Evolutionary conservation across 2,329 filamentous ascomycete species (phyloP).

Genomic region (Dryadomyces quercivorus): DNA sequence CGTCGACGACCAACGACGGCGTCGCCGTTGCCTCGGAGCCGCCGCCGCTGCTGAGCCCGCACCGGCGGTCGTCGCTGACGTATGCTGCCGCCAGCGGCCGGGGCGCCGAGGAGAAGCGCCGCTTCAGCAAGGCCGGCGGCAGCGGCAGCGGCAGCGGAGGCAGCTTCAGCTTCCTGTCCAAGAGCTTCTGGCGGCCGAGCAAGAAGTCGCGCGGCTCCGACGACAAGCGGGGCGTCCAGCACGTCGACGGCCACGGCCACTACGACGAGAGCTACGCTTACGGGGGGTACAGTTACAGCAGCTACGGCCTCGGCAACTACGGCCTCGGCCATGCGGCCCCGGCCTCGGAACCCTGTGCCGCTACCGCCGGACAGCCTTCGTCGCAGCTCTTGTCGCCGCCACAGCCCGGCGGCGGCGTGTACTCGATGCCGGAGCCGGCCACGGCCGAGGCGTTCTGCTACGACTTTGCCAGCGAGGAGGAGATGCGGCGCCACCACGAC

Average conservation of each 20-base stretch:
- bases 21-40: background rate
- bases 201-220: constrained; percentile 1
- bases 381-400: background rate
- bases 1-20: background rate
- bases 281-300: background rate
- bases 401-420: too few relatives aligned
- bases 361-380: too few relatives aligned
- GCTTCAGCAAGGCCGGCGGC: background rate
- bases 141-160: too few relatives aligned
- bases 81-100: background rate
- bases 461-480: constrained; percentile 8
- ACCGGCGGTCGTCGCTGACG: too few relatives aligned
- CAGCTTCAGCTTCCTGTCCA: background rate
- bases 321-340: background rate
- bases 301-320: background rate
- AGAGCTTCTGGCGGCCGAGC: constrained; percentile 7
- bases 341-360: background rate
- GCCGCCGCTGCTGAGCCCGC: background rate
- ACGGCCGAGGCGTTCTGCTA: background rate
- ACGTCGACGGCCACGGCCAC: background rate
- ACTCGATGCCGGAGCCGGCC: background rate
- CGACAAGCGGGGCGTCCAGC: background rate
- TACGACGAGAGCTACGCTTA: background rate
- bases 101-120: background rate
- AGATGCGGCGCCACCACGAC: constrained; percentile 30